These are phyloP conservation scores for Croton setiger DNA, from an alignment of 441 rosid species.

Conservation along the genomic window DNA sequence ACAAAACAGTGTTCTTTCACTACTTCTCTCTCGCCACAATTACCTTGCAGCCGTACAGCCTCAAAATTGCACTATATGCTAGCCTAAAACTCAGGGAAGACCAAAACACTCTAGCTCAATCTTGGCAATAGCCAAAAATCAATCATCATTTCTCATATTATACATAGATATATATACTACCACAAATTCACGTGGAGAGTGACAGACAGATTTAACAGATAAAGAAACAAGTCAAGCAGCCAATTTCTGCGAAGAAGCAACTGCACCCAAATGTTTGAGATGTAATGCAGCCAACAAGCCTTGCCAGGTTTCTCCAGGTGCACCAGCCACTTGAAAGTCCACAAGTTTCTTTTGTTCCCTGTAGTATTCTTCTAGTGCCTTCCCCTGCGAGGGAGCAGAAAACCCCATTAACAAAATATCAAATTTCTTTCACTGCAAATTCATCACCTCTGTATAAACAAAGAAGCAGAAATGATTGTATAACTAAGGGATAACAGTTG, in stretches of 20 bases:
- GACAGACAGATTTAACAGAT: conserved; percentile 1
- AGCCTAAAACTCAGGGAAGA: conserved; percentile 11
- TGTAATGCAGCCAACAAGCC: conserved; percentile 78
- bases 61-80: conserved; percentile 26
- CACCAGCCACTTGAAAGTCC: conserved; percentile 60
- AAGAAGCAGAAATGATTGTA: background rate
- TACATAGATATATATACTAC: conserved; percentile 39
- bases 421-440: background rate
- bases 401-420: background rate
- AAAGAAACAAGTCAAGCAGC: conserved; percentile 42
- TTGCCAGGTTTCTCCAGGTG: conserved; percentile 76
- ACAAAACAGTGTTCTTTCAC: conserved; percentile 16
- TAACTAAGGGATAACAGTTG: background rate
- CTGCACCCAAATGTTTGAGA: conserved; percentile 58
- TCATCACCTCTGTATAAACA: too few relatives aligned
- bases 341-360: conserved; percentile 69
- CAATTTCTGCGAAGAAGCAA: conserved; percentile 50
- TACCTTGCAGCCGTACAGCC: conserved; percentile 23
- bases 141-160: conserved; percentile 16
- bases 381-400: conserved; percentile 43
- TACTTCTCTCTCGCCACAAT: conserved; percentile 18
- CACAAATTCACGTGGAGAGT: conserved; percentile 9
- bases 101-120: conserved; percentile 16
- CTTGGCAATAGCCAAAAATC: conserved; percentile 14
- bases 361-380: conserved; percentile 88